phyloP scores from a whole-genome alignment of 2,329 filamentous ascomycete species.

The Diaporthe citriasiana region DNA sequence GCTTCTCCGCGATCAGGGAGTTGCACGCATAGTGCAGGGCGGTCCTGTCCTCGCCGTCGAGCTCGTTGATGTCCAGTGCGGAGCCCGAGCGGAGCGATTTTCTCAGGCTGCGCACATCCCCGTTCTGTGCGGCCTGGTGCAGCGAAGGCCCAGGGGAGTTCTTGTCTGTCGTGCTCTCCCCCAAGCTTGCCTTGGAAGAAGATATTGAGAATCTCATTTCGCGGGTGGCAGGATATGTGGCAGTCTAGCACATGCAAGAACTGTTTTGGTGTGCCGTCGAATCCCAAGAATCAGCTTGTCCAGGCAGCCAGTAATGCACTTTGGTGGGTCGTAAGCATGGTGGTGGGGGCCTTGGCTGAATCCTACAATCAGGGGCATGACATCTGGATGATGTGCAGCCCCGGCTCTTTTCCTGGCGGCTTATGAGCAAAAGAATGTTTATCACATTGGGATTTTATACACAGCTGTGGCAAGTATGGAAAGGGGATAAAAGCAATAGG shows the following conservation, averaged over 20 bases:
- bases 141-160: background rate
- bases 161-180: background rate
- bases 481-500: no score
- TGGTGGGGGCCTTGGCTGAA: slow-evolving; percentile 2
- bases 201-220: background rate
- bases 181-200: background rate
- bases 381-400: background rate
- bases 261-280: background rate
- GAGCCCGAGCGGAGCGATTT: slow-evolving; percentile 7
- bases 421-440: no score
- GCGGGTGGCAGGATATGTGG: background rate
- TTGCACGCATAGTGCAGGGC: slow-evolving; percentile 4
- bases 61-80: slow-evolving; percentile 14
- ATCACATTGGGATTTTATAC: no score
- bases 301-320: background rate
- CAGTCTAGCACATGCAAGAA: background rate
- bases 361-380: background rate
- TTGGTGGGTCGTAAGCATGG: slow-evolving; percentile 13
- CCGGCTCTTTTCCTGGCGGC: no score
- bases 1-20: slow-evolving; percentile 6
- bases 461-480: no score
- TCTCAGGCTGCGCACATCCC: slow-evolving; percentile 17
- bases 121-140: slow-evolving; percentile 6
- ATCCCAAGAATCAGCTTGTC: background rate
- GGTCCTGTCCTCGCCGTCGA: slow-evolving; percentile 16